A percentile compares a stretch with the other conserved stretches of the same genome.
Evolutionary conservation across 441 rosid genomes (phyloP).

Genomic region (Eruca vesicaria): DNA sequence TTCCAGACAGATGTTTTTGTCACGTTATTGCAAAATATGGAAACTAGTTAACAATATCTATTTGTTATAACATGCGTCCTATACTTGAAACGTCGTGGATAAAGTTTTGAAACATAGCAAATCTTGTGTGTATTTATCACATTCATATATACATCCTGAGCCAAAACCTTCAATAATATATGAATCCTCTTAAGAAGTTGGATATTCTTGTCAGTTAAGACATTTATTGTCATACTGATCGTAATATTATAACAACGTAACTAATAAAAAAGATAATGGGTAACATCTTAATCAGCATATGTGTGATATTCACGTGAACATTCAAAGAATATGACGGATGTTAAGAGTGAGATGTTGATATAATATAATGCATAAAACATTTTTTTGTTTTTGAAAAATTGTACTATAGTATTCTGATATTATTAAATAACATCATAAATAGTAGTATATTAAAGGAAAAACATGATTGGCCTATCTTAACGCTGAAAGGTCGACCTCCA

Average conservation of each 20-base stretch:
- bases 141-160: background rate
- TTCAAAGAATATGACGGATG: slow-evolving; percentile 18
- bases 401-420: background rate
- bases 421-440: background rate
- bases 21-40: background rate
- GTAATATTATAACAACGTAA: background rate
- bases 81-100: background rate
- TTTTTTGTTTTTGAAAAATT: background rate
- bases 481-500: slow-evolving; percentile 38
- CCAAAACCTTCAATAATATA: background rate
- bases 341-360: background rate
- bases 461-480: slow-evolving; percentile 34
- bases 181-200: too few species aligned
- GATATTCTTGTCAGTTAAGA: background rate
- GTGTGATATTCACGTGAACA: slow-evolving; percentile 28
- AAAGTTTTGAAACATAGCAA: background rate
- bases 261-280: slow-evolving; percentile 8
- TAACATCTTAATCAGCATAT: slow-evolving; percentile 23
- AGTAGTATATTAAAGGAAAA: background rate
- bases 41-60: slow-evolving; percentile 4
- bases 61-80: background rate
- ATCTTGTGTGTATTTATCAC: background rate
- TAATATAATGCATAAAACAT: background rate
- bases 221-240: background rate
- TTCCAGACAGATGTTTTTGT: slow-evolving; percentile 8